Evolutionary conservation across 2,329 filamentous ascomycete genomes (phyloP), one percentile per base, ranked within the genome.

Genomic region (Pezizomycotina sp.): DNA sequence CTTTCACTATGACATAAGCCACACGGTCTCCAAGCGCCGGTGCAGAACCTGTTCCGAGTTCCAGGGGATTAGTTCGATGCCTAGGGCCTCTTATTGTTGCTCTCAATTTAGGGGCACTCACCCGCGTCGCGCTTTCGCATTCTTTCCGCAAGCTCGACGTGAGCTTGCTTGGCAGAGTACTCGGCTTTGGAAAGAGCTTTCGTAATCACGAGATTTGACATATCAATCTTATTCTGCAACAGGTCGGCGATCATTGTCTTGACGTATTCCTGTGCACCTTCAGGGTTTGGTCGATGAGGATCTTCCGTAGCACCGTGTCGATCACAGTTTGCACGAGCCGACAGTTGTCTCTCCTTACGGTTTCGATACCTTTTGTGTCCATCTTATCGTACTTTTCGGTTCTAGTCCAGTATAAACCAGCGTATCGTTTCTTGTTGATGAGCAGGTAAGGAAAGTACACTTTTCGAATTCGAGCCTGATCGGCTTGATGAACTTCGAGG

Each of bases 391-490:
- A 89, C 59, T 92, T 93, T 26, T 86, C 71, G 1, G 86, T 72
- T 48, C 78, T 89, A 4, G 89, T 98, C 84, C 84, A 98, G 61
- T 82, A 95, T 20, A 98, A 61, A n/a, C 89, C 89, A 6, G 89
- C 89, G 53, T 98, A 98, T 46, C 89, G 78, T 65, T 98, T 98
- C 66, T 98, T 98, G 72, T 98, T 98, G 72, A 98, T 98, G 33
- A 98, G 68, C 21, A 98, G 67, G 55, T 98, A 98, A 1, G 89
- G 89, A 56, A 79, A 98, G 60, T 98, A 98, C 1, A 98, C 86
- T 98, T 98, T 58, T 98, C 89, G 59, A 98, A 98, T 58, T 98
- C 89, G 20, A 98, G 71, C 62, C 95, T 98, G 66, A 98, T 98
- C 3, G 89, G 89, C 54, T 89, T 91, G 56, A 84, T 64, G 55